phyloP scores from a whole-genome alignment of 164 flowering plant species.

The Vitis rupestris region DNA sequence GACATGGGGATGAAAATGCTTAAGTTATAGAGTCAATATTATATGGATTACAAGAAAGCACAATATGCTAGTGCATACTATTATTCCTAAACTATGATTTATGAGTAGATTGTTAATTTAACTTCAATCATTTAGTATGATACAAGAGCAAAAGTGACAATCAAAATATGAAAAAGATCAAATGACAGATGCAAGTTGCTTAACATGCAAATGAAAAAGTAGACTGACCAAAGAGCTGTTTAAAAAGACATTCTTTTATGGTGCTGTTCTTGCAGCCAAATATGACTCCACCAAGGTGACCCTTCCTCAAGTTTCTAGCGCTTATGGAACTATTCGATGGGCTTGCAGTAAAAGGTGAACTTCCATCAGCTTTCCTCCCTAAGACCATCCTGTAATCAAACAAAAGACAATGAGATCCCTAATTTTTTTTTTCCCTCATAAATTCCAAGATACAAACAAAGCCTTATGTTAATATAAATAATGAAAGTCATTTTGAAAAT shows the following conservation, averaged over 20 bases:
- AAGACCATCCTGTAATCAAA: slow-evolving; percentile 24
- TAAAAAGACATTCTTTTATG: slow-evolving; percentile 60
- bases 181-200: not conserved
- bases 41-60: no score
- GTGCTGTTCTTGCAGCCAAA: slow-evolving; percentile 73
- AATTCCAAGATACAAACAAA: no score
- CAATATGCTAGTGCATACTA: no score
- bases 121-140: not conserved
- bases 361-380: slow-evolving; percentile 19
- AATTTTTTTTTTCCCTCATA: no score
- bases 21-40: no score
- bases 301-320: slow-evolving; percentile 46
- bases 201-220: not conserved
- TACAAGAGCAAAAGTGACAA: not conserved
- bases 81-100: not conserved
- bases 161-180: not conserved
- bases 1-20: no score
- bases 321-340: not conserved
- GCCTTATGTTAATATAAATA: not conserved
- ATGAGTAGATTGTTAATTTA: not conserved
- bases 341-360: slow-evolving; percentile 1
- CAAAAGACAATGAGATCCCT: not conserved
- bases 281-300: slow-evolving; percentile 71
- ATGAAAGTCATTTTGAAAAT: not conserved
- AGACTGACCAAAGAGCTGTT: slow-evolving; percentile 74